Evolutionary conservation across 169 alveolate genomes (phyloP), one percentile per base, ranked within the genome.

Genomic region (Plasmodium knowlesi): DNA sequence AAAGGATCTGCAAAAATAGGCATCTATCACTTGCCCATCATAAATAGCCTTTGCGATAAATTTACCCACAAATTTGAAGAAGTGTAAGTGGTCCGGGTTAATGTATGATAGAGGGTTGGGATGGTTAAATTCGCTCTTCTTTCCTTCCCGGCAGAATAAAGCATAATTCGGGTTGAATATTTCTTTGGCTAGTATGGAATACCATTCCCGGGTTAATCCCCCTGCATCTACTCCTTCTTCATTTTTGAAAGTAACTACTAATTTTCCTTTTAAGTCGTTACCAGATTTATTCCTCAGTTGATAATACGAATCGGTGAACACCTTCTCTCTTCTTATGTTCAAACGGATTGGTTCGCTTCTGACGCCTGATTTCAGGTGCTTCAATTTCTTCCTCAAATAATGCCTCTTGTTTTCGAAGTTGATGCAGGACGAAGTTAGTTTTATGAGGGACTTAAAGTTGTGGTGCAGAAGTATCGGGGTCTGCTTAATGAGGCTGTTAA

Each of bases 151-250:
- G 53, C 98, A 95, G 95, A 98, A 98, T 67, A 98, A 95, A 46
- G 99, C 99, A 90, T 99, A 99, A 96, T 98, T 98, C 34, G 99
- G 99, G 92, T 99, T 99, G 95, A 99, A 99, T 98, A 99, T 99
- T 96, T 99, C 99, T 93, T 98, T 98, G 39, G 99, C 99, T 81
- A 99, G 95, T 32, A 98, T 97, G 37, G 98, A 97, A 85, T 98
- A 98, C 99, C 99, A 99, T 95, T 99, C 99, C 93, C 99, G 96
- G 41, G 99, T 98, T 5, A 99, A 97, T 12, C 99, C 99, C 5
- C 99, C 99, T 16, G 99, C 99, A 95, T 99, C 99, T 81, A 99
- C 96, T 32, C 99, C 99, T 92, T 99, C 99, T 95, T 99, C 99
- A 50, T 99, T 99, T 73, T 97, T 97, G 93, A 99, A 99, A 34